phyloP scores from a whole-genome alignment of 1,139 yeast species.

The Saccharomyces hybrid region DNA sequence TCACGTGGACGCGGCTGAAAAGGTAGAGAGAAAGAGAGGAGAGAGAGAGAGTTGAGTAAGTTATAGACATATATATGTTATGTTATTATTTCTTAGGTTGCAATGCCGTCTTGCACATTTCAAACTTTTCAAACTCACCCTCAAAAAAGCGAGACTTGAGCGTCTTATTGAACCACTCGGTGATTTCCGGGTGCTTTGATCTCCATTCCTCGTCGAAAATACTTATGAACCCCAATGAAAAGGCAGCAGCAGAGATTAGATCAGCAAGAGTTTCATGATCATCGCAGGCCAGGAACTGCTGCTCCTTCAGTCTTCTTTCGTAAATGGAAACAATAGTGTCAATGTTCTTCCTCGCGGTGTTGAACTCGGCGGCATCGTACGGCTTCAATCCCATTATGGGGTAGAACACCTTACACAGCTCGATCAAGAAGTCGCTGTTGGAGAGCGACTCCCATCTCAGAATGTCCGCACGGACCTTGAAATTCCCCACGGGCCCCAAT shows the following conservation, averaged over 20 bases:
- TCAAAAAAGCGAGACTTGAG: constrained; percentile 47
- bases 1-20: not conserved
- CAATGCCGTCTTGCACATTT: constrained; percentile 52
- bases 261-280: constrained; percentile 82
- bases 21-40: not conserved
- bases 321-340: constrained; percentile 38
- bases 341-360: constrained; percentile 39
- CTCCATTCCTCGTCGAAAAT: constrained; percentile 70
- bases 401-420: constrained; percentile 31
- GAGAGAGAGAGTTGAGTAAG: not conserved
- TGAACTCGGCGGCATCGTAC: constrained; percentile 70
- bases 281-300: constrained; percentile 72
- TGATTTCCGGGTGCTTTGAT: constrained; percentile 55
- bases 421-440: constrained; percentile 55
- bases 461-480: constrained; percentile 51
- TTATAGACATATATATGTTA: not conserved
- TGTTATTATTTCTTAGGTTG: not conserved
- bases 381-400: constrained; percentile 43
- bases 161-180: constrained; percentile 77
- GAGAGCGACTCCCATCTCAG: constrained; percentile 70
- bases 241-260: constrained; percentile 53
- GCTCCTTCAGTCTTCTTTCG: constrained; percentile 56
- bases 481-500: constrained; percentile 44
- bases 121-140: constrained; percentile 37
- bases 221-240: constrained; percentile 25